These are phyloP conservation scores for Plectranthus barbatus DNA, from an alignment of 257 asterid genomes.

Conservation along the genomic window DNA sequence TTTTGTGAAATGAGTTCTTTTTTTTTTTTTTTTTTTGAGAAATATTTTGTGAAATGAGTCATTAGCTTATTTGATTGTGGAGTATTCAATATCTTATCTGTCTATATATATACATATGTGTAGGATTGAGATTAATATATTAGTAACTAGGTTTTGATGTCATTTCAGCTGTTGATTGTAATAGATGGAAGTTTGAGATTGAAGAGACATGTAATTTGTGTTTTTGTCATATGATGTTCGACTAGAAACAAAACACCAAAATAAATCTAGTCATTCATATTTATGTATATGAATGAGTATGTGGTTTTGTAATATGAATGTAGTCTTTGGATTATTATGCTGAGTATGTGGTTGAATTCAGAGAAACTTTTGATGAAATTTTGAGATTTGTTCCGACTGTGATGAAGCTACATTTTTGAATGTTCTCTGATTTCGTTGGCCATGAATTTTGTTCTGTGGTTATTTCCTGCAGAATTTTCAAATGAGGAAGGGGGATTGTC, in stretches of 20 bases:
- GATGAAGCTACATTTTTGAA: not conserved
- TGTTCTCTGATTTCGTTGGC: not conserved
- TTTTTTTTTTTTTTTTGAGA: too few relatives aligned
- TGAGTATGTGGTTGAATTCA: not conserved
- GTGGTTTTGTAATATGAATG: too few relatives aligned
- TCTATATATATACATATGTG: not conserved
- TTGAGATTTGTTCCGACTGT: not conserved
- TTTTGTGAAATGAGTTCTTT: not conserved
- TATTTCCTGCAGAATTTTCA: slow-evolving; percentile 55
- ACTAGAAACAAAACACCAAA: too few relatives aligned
- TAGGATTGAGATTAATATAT: too few relatives aligned
- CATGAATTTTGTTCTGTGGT: not conserved
- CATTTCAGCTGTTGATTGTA: too few relatives aligned
- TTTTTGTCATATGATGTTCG: too few relatives aligned
- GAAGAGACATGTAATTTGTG: too few relatives aligned
- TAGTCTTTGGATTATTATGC: not conserved
- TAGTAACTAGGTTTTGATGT: too few relatives aligned
- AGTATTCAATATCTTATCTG: not conserved
- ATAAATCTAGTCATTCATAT: too few relatives aligned
- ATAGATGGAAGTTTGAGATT: too few relatives aligned
- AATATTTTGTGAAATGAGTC: not conserved
- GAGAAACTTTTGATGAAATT: not conserved
- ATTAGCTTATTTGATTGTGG: not conserved
- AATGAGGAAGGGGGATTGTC: slow-evolving; percentile 85
- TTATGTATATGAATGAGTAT: too few relatives aligned